Percentiles rank a stretch among this genome's conserved stretches.
These are phyloP conservation scores for Suhomyces maxii DNA, from an alignment of 1,139 yeast genomes.

Conservation along the genomic window DNA sequence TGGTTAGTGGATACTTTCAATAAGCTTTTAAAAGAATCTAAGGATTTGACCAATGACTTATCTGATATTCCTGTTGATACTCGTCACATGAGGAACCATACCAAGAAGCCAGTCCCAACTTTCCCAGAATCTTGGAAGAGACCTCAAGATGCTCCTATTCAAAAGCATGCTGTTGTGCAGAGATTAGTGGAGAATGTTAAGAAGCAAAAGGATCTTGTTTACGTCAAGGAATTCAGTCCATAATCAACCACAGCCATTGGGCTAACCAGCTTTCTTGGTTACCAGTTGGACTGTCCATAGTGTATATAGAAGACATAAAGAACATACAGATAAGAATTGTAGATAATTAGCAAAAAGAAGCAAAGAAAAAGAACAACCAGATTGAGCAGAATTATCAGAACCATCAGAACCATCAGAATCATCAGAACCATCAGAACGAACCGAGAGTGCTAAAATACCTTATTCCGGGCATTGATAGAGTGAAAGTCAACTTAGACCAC, in stretches of 20 bases:
- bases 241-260: constrained; percentile 7
- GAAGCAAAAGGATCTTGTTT: constrained; percentile 33
- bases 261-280: background rate
- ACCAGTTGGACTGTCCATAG: background rate
- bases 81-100: constrained; percentile 59
- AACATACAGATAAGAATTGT: too few relatives aligned
- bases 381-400: background rate
- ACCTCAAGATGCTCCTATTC: constrained; percentile 64
- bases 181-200: constrained; percentile 38
- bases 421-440: background rate
- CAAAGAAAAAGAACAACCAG: background rate
- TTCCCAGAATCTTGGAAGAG: constrained; percentile 89
- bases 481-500: too few relatives aligned
- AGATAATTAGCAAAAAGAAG: too few relatives aligned
- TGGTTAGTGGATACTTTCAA: constrained; percentile 65
- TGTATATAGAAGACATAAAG: background rate
- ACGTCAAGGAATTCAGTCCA: constrained; percentile 28
- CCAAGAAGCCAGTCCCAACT: constrained; percentile 33
- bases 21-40: constrained; percentile 63
- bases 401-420: too few relatives aligned
- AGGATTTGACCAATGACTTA: constrained; percentile 60
- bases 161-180: constrained; percentile 32
- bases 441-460: too few relatives aligned
- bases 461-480: too few relatives aligned
- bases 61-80: constrained; percentile 80